Evolutionary conservation across 2,329 filamentous ascomycete species (phyloP), one percentile per base, ranked within the genome.

Genomic region (Penicillium sp.): DNA sequence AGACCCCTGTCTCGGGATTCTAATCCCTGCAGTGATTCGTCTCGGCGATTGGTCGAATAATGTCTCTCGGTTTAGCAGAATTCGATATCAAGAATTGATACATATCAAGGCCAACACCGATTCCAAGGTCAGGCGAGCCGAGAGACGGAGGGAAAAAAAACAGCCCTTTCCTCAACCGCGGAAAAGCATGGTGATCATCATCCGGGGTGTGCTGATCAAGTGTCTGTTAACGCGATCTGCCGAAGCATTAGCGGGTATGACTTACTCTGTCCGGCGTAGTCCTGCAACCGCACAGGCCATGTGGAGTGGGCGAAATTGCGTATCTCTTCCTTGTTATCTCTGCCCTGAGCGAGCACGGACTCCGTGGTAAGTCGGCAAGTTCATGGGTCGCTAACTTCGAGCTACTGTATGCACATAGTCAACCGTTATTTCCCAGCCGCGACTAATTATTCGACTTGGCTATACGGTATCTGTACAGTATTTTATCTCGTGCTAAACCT

Each of bases 191-290:
- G 40, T 47, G 52, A 58, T 52, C 53, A 57, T 29, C 55, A 55
- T 49, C 55, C 43, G 52, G 52, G 55, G 53, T 47, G 49, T 49
- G 32, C 36, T 49, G 40, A 54, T 54, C 51, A 44, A 14, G 31
- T 31, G 43, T 47, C 27, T 52, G 14, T 36, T 43, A 54, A 54
- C 54, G 54, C 57, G 62, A 64, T 64, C 60, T 63, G 44, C 60
- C 62, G 61, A 63, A 59, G 55, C 42, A 47, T 53, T 43, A 54
- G 61, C 58, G 59, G 62, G 52, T 52, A 49, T 56, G 54, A 65
- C 62, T 65, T 65, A 62, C 62, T 54, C 21, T 58, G 49, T 65
- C 47, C 43, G 57, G 61, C 31, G 57, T 64, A 64, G 62, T 47
- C 18, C 42, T 38, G 43, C 51, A 39, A 24, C 50, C 47, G 56